Base-by-base conservation (phyloP, 2,329 filamentous ascomycete species). In the Sporothrix phasma region DNA sequence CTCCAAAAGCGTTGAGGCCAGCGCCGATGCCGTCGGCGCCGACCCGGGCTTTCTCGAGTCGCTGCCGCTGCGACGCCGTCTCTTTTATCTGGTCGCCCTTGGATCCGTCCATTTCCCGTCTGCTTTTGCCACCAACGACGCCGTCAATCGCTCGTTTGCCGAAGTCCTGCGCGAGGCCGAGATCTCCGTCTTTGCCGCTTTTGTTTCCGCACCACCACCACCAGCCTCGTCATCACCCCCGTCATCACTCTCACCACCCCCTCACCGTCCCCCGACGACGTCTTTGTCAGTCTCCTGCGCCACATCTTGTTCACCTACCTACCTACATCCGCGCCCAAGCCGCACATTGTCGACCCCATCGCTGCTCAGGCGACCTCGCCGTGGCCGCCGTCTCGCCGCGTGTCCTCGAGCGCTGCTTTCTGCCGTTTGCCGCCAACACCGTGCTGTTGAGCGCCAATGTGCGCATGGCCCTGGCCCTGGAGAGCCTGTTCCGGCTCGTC, bases 381-480 rank as follows among this genome's bases (percentile, higher is more conserved):
- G 61, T 39, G 13, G 39, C 31, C 17, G 41, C 24, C 26, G 70
- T 84, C 49, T 80, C 79, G 5, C 70, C 74, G 24, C 69, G 68
- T 6, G 80, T 84, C 67, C 72, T 85, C 47, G 76, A 80, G 70
- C 72, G 78, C 49, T 86, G 85, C 70, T 92, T 85, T 72, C 79
- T 91, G 2, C 84, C 84, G 0, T 85, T 81, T 68, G 78, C 87
- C 0, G 88, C 89, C 1, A 86, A 83, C 65, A 84, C 81, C 0
- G 77, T 81, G 15, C 80, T 78, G 6, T 73, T 81, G 0, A 80
- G 84, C 22, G 88, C 91, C 67, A 92, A 94, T 69, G 86, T 87
- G 31, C 89, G 88, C 72, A 79, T 92, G 43, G 86, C 87, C 1
- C 74, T 92, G 10, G 73, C 89, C 34, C 76, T 91, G 0, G 90